Percentiles rank a stretch among this genome's conserved stretches.
phyloP scores from a whole-genome alignment of 495 filamentous ascomycete species.

The Xylaria cubensis region DNA sequence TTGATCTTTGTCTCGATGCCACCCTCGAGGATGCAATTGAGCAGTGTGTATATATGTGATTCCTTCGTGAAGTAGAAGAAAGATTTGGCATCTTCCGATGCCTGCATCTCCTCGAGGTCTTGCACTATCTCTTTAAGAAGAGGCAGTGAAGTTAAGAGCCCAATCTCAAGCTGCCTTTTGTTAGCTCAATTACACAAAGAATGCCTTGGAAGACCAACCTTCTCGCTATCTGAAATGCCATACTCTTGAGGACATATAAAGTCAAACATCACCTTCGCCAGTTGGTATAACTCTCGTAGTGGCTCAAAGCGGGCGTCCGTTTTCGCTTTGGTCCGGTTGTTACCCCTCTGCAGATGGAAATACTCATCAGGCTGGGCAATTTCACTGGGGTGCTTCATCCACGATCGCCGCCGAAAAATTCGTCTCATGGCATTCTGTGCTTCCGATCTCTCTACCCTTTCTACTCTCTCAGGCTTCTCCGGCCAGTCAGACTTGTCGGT shows the following conservation, averaged over 20 bases:
- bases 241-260: slow-evolving; percentile 99
- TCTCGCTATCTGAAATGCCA: slow-evolving; percentile 90
- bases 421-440: slow-evolving; percentile 53
- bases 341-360: slow-evolving; percentile 85
- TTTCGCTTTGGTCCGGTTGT: slow-evolving; percentile 78
- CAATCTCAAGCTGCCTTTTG: slow-evolving; percentile 76
- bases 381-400: slow-evolving; percentile 52
- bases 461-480: slow-evolving; percentile 32
- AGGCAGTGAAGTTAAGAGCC: slow-evolving; percentile 89
- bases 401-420: slow-evolving; percentile 59
- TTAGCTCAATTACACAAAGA: background rate
- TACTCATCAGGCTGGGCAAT: slow-evolving; percentile 69
- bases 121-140: slow-evolving; percentile 94
- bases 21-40: slow-evolving; percentile 97
- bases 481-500: slow-evolving; percentile 38
- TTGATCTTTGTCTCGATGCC: slow-evolving; percentile 91
- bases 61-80: slow-evolving; percentile 99
- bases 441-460: slow-evolving; percentile 36
- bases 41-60: slow-evolving; percentile 95
- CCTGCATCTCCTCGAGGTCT: slow-evolving; percentile 97
- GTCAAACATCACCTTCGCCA: slow-evolving; percentile 95
- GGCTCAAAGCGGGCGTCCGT: slow-evolving; percentile 84
- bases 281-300: slow-evolving; percentile 86
- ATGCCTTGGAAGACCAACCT: slow-evolving; percentile 49
- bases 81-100: slow-evolving; percentile 87